phyloP scores from a whole-genome alignment of 2,329 filamentous ascomycete genomes.

The Fusarium mundagurra region DNA sequence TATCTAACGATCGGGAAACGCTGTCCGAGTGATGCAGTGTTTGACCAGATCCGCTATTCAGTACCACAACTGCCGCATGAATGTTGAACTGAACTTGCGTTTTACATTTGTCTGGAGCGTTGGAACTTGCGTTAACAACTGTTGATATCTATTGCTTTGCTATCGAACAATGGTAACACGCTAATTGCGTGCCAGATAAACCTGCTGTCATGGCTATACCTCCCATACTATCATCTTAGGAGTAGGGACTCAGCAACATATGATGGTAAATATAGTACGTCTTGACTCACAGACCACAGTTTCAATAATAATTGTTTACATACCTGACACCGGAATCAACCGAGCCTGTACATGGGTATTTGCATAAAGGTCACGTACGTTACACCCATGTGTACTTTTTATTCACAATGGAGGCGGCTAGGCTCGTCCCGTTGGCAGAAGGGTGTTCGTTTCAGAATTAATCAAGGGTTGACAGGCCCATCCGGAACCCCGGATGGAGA shows the following conservation, averaged over 20 bases:
- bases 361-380: constrained; percentile 4
- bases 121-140: neutral
- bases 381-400: neutral
- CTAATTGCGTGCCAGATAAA: neutral
- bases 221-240: neutral
- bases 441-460: constrained; percentile 28
- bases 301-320: neutral
- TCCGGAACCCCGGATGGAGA: constrained; percentile 4
- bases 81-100: neutral
- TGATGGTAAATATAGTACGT: neutral
- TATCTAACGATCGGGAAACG: neutral
- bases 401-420: constrained; percentile 9
- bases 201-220: neutral
- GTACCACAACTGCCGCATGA: neutral
- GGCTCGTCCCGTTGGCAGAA: constrained; percentile 12
- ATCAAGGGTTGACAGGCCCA: constrained; percentile 14
- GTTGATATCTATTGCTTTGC: neutral
- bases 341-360: constrained; percentile 23
- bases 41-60: neutral
- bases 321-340: constrained; percentile 30
- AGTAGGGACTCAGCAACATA: constrained; percentile 11
- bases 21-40: neutral
- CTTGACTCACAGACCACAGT: constrained; percentile 16
- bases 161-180: neutral
- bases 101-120: neutral